Evolutionary conservation across 352 stramenopile species (phyloP).

Genomic region (Phytophthora litchii): DNA sequence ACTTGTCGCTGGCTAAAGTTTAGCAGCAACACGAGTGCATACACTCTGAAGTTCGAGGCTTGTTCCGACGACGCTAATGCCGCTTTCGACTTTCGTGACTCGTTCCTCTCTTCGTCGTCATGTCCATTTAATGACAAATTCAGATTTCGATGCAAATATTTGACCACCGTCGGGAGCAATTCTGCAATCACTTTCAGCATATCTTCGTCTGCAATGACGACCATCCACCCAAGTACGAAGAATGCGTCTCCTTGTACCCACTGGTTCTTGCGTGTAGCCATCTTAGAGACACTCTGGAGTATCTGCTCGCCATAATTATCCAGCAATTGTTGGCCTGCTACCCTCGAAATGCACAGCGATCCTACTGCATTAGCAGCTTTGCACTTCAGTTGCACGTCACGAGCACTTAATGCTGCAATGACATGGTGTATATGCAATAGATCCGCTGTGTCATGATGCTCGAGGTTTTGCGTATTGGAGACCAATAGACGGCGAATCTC

Average conservation of each 20-base stretch:
- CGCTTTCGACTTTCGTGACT: conserved; percentile 12
- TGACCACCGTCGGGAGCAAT: conserved; percentile 52
- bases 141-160: conserved; percentile 52
- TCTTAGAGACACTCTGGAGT: conserved; percentile 48
- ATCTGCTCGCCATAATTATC: conserved; percentile 47
- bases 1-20: conserved; percentile 73
- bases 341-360: conserved; percentile 73
- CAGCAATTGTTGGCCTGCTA: conserved; percentile 69
- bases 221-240: conserved; percentile 77
- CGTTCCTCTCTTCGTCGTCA: conserved; percentile 2
- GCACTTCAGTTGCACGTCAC: conserved; percentile 80
- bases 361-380: conserved; percentile 79
- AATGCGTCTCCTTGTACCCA: conserved; percentile 80
- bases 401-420: conserved; percentile 50
- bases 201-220: conserved; percentile 66
- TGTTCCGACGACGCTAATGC: conserved; percentile 48
- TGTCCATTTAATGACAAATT: conserved; percentile 9
- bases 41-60: conserved; percentile 70
- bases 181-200: conserved; percentile 44
- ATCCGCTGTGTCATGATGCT: background rate
- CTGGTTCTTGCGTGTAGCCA: conserved; percentile 73
- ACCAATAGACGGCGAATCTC: conserved; percentile 71
- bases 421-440: conserved; percentile 42
- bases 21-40: conserved; percentile 74
- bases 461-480: background rate